A percentile compares a stretch with the other conserved stretches of the same genome.
These are phyloP conservation scores for Cercospora sp. DNA, from an alignment of 2,329 filamentous ascomycete genomes.

Conservation along the genomic window DNA sequence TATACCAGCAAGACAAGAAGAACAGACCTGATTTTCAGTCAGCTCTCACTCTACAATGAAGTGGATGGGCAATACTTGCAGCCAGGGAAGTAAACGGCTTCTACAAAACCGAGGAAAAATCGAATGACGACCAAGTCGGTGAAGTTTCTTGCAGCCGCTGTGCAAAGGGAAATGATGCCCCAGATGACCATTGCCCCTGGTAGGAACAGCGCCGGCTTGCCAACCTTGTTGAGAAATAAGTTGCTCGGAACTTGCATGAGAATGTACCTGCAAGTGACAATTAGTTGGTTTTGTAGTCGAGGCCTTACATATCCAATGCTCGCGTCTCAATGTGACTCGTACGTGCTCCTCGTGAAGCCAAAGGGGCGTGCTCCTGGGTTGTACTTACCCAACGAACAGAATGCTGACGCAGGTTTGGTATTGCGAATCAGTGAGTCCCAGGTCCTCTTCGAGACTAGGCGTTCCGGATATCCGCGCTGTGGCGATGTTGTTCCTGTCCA, in stretches of 20 bases:
- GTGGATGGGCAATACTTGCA: conserved; percentile 25
- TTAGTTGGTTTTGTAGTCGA: background rate
- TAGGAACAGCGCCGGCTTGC: conserved; percentile 38
- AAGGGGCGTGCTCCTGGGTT: background rate
- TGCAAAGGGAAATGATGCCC: conserved; percentile 39
- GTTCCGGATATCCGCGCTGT: conserved; percentile 31
- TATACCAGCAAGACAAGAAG: conserved; percentile 56
- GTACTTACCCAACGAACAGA: conserved; percentile 42
- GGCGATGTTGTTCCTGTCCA: conserved; percentile 49
- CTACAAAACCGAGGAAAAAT: conserved; percentile 46
- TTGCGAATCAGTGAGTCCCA: conserved; percentile 46
- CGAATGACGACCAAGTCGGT: conserved; percentile 41
- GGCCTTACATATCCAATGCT: background rate
- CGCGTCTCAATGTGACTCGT: background rate
- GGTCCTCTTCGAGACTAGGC: conserved; percentile 49
- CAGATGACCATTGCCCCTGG: conserved; percentile 39
- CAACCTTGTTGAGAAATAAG: conserved; percentile 40
- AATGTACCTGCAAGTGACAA: conserved; percentile 24
- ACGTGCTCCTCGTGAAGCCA: background rate
- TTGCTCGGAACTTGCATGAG: conserved; percentile 43
- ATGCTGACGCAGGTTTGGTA: conserved; percentile 50
- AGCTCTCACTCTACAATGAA: background rate
- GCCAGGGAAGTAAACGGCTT: conserved; percentile 51
- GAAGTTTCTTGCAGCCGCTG: conserved; percentile 40
- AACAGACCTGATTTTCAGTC: conserved; percentile 37